Conservation (phyloP, 305 asterid genomes). For the Rubia peregrina region DNA sequence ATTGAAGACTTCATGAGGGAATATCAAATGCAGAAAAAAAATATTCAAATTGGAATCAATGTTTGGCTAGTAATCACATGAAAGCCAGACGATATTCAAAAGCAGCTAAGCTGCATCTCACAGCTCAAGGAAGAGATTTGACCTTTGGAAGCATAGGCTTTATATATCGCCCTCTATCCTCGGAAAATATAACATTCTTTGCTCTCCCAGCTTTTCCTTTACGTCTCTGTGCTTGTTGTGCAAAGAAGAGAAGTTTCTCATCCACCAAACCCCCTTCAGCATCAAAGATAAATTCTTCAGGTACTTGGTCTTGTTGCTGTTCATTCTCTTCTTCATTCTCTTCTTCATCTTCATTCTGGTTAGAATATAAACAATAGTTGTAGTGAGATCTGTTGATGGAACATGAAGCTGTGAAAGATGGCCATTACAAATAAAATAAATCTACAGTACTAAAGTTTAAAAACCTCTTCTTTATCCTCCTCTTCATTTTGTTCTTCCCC, state of each 20-base stretch:
- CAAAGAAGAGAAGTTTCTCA: constrained; percentile 98
- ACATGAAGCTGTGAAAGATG: background rate
- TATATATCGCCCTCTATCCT: constrained; percentile 94
- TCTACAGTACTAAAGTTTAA: constrained; percentile 1
- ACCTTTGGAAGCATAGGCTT: constrained; percentile 99
- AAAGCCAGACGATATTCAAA: background rate
- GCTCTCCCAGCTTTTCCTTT: constrained; percentile 99
- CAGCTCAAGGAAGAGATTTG: constrained; percentile 5
- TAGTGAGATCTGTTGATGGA: background rate
- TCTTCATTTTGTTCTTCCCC: constrained; percentile 74
- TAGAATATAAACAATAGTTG: constrained; percentile 10
- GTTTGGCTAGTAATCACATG: background rate
- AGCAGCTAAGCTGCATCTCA: constrained; percentile 12
- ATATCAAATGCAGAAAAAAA: constrained; percentile 16
- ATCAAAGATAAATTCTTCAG: constrained; percentile 96
- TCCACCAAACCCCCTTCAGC: constrained; percentile 96
- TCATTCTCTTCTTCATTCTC: constrained; percentile 83
- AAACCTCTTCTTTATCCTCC: constrained; percentile 68
- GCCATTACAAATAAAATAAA: background rate
- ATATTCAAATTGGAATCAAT: background rate
- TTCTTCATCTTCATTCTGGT: constrained; percentile 68
- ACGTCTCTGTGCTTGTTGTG: constrained; percentile 92
- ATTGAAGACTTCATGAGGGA: constrained; percentile 24
- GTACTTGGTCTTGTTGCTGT: constrained; percentile 84
- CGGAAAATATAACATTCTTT: constrained; percentile 92